Conservation (phyloP, 192 early-diverging fungal species). For the Spizellomyces sp. region DNA sequence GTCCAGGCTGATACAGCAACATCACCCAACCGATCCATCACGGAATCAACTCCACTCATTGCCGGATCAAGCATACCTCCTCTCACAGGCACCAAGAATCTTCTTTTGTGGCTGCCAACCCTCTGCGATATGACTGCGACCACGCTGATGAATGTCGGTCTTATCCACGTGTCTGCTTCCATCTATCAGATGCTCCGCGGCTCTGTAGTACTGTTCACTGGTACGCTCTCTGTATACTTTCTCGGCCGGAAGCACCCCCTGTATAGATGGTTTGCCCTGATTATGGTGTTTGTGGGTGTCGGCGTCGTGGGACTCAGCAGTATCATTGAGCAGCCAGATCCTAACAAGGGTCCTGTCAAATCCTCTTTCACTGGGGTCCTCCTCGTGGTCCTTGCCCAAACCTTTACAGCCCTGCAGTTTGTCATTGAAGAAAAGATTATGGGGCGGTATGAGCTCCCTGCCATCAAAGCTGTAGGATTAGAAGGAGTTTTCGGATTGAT, state of each 20-base stretch:
- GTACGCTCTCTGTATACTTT: slow-evolving; percentile 85
- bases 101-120: slow-evolving; percentile 78
- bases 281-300: slow-evolving; percentile 74
- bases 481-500: slow-evolving; percentile 91
- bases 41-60: not conserved
- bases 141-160: slow-evolving; percentile 96
- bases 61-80: slow-evolving; percentile 27
- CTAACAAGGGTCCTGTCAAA: not conserved
- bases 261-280: slow-evolving; percentile 84
- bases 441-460: slow-evolving; percentile 72
- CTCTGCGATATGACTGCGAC: slow-evolving; percentile 80
- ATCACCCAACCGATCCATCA: not conserved
- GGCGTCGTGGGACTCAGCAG: slow-evolving; percentile 74
- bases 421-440: slow-evolving; percentile 96
- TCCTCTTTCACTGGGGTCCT: slow-evolving; percentile 72
- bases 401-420: slow-evolving; percentile 93
- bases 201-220: slow-evolving; percentile 94
- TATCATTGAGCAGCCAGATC: slow-evolving; percentile 11
- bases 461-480: slow-evolving; percentile 89
- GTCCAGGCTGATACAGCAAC: not conserved
- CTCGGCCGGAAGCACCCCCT: slow-evolving; percentile 72
- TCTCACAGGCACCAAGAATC: slow-evolving; percentile 55
- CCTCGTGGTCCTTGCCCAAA: slow-evolving; percentile 86
- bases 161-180: slow-evolving; percentile 86
- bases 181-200: slow-evolving; percentile 97